A percentile compares a stretch with the other conserved stretches of the same genome.
Evolutionary conservation across 805 yeast genomes (phyloP).

Genomic region (Monosporozyma yasuniensis): DNA sequence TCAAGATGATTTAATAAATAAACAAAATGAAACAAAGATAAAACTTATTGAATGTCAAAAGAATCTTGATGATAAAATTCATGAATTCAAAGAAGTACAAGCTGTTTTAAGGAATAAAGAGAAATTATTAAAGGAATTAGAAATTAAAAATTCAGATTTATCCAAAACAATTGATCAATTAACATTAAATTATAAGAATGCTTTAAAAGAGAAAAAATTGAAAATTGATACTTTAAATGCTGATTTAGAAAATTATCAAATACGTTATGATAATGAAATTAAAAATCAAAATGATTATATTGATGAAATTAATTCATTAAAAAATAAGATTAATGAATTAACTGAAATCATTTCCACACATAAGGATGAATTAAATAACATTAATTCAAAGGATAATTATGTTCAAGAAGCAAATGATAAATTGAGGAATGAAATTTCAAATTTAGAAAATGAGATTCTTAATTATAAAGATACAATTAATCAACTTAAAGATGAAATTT

Average conservation of each 20-base stretch:
- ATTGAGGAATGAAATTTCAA: not conserved
- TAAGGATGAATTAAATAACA: not conserved
- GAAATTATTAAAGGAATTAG: not conserved
- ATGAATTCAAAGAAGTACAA: not conserved
- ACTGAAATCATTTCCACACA: not conserved
- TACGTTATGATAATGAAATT: constrained; percentile 2
- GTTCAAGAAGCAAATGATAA: not conserved
- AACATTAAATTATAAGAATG: not conserved
- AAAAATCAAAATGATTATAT: not conserved
- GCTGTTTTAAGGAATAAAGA: not conserved
- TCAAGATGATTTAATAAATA: not conserved
- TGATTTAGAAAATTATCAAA: not conserved
- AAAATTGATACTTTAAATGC: not conserved
- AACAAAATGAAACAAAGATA: not conserved
- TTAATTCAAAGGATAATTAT: not conserved
- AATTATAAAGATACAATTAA: not conserved
- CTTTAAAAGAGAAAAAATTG: not conserved
- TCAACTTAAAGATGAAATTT: not conserved
- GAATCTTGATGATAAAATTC: not conserved
- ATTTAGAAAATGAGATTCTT: not conserved
- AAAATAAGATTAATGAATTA: not conserved
- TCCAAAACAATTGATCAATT: not conserved
- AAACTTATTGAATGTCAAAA: not conserved
- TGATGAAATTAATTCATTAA: not conserved
- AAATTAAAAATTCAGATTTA: not conserved